Evolutionary conservation across 768 basidiomycete genomes (phyloP).

Genomic region (Sporobolomyces pararoseus): DNA sequence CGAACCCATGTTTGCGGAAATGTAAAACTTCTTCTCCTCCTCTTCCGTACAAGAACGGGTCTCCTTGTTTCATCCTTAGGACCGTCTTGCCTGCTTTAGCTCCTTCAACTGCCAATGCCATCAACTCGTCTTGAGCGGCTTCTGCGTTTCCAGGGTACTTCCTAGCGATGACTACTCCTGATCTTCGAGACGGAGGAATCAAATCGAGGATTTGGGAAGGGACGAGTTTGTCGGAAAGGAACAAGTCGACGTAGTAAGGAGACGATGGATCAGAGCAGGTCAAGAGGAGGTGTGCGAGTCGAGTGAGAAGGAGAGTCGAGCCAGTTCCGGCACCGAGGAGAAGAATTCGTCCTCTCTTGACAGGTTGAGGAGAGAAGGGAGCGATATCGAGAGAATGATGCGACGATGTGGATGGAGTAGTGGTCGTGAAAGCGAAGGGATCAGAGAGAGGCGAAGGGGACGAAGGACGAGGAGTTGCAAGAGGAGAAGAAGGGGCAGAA

Average conservation of each 20-base stretch:
- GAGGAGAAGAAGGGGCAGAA: slow-evolving; percentile 71
- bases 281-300: slow-evolving; percentile 75
- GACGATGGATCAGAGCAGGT: slow-evolving; percentile 55
- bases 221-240: slow-evolving; percentile 94
- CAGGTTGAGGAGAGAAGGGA: neutral
- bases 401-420: slow-evolving; percentile 65
- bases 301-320: slow-evolving; percentile 83
- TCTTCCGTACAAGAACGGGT: slow-evolving; percentile 90
- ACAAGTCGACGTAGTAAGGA: slow-evolving; percentile 53
- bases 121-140: slow-evolving; percentile 87
- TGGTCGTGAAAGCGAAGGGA: slow-evolving; percentile 42
- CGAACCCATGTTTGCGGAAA: slow-evolving; percentile 77
- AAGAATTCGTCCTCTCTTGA: slow-evolving; percentile 64
- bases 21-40: slow-evolving; percentile 91
- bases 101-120: slow-evolving; percentile 81
- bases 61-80: slow-evolving; percentile 93
- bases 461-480: slow-evolving; percentile 88
- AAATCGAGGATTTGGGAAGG: slow-evolving; percentile 79
- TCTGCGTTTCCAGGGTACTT: slow-evolving; percentile 99
- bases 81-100: slow-evolving; percentile 76
- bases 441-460: slow-evolving; percentile 78
- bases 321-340: slow-evolving; percentile 95
- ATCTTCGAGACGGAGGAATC: slow-evolving; percentile 58
- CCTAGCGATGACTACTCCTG: slow-evolving; percentile 79
- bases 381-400: slow-evolving; percentile 29